Evolutionary conservation across 2,329 filamentous ascomycete genomes (phyloP), one percentile per base, ranked within the genome.

Genomic region (Tolypocladium guangdongense): DNA sequence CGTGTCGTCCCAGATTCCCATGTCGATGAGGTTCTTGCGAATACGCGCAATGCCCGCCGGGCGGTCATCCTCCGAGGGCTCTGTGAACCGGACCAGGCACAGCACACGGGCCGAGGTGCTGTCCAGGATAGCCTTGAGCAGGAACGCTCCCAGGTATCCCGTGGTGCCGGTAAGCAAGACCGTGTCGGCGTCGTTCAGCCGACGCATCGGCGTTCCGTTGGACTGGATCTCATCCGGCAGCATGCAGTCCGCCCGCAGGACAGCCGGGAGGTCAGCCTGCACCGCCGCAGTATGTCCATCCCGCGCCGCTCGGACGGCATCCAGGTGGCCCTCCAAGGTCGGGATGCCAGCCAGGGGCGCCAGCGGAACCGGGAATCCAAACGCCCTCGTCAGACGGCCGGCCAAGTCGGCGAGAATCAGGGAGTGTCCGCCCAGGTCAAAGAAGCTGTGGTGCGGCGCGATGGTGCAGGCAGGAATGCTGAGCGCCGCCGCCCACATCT

Each of bases 401-500:
- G 87, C 82, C 30, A 92, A 76, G 56, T 90, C 85, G 0, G 88
- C 88, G n/a, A 92, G 78, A 2, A 83, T 82, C 52, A 92, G 71
- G 0, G 87, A 90, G 67, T 92, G 88, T 0, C 88, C 88, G 37
- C 88, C 88, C 2, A 92, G 73, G 56, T 91, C 88, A 64, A 91
- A 92, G 68, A 92, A 92, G 65, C 84, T 86, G 65, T 89, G 84
- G 56, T 88, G 83, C 2, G 74, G 78, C 63, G 84, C 86, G 27
- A 91, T 80, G 22, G 78, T 74, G 41, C 70, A 76, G 11, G 75
- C 71, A 0, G 85, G 78, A n/a, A 86, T 78, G 57, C 84, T 83
- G 16, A 92, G 74, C 30, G 83, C 80, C 2, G 81, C 75, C 2
- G 87, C 84, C 88, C 88, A 92, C 52, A 86, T 76, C 59, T 84